Conservation (phyloP, 164 flowering plant genomes). For the Echeveria elegans region DNA sequence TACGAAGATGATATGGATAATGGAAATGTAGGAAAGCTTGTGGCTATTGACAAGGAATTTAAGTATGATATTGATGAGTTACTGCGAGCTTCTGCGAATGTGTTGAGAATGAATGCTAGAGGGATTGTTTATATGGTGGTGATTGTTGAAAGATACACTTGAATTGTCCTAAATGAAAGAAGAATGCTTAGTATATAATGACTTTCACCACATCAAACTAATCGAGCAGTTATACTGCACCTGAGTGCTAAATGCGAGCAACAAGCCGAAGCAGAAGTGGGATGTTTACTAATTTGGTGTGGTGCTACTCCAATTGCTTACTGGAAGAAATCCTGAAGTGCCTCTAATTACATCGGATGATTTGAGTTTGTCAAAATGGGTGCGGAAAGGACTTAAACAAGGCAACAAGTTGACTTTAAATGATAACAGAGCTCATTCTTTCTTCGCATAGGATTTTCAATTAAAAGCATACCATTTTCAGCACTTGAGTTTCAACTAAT, state of each 20-base stretch:
- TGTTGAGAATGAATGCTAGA: slow-evolving; percentile 79
- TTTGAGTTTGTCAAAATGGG: slow-evolving; percentile 68
- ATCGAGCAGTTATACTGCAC: slow-evolving; percentile 63
- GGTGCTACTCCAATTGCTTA: slow-evolving; percentile 65
- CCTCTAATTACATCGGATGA: slow-evolving; percentile 45
- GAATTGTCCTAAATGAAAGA: slow-evolving; percentile 73
- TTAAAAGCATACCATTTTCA: neutral
- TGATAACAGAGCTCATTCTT: neutral
- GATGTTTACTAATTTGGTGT: slow-evolving; percentile 90
- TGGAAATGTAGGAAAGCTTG: slow-evolving; percentile 53
- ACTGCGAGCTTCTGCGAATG: slow-evolving; percentile 85
- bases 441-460: too few relatives aligned
- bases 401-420: slow-evolving; percentile 34
- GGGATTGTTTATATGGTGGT: slow-evolving; percentile 97
- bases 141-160: neutral
- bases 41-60: slow-evolving; percentile 79
- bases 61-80: slow-evolving; percentile 74
- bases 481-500: too few relatives aligned
- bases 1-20: slow-evolving; percentile 9
- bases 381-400: slow-evolving; percentile 67
- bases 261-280: slow-evolving; percentile 72
- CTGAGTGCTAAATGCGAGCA: slow-evolving; percentile 53
- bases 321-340: slow-evolving; percentile 71
- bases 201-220: slow-evolving; percentile 72
- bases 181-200: slow-evolving; percentile 62